Base-by-base conservation (phyloP, 306 rosid species). In the Nissolia schottii region DNA sequence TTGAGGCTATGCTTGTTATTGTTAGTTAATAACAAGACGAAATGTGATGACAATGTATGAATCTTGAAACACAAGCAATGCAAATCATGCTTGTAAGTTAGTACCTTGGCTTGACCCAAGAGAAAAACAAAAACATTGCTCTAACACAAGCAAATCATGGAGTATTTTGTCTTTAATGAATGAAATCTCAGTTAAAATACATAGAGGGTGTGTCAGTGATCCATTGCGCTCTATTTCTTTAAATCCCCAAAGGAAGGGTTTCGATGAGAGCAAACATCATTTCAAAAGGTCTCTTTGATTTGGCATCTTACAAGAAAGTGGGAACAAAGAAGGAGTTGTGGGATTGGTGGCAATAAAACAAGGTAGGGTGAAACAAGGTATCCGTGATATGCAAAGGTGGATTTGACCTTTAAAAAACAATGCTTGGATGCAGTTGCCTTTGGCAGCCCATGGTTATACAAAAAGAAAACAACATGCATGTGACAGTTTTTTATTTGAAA, bases 371-470 rank as follows among this genome's bases (percentile, higher is more conserved):
- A 77, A 72, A 71, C 67, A 50, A 16, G 77, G 55, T 23, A 73
- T 71, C 80, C 82, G 79, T 82, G 85, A 82, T 31, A 34, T 57
- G 11, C 61, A 41, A 45, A 49, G 55, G 40, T 13, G 16, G 41
- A 45, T 67, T 67, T 6, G 54, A 72, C 79, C 73, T 54, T 38
- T 41, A 48, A 50, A 56, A 29, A 45, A 29, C 76, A 41, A 32
- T 40, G 72, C 67, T 54, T 24, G 20, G 32, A 57, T 12, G 22
- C 64, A 38, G 14, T 46, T 57, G 66, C 54, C 62, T 59, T 56
- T 37, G 24, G 40, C 67, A 77, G 76, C 82, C 82, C 85, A 59
- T 81, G 56, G 77, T 57, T 51, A n/a, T n/a, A 66, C 78, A 70
- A 41, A 51, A 60, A 74, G 45, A 31, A 43, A 62, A 80, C 79